These are phyloP conservation scores for Moricandia arvensis DNA, from an alignment of 345 rosid genomes.

Conservation along the genomic window DNA sequence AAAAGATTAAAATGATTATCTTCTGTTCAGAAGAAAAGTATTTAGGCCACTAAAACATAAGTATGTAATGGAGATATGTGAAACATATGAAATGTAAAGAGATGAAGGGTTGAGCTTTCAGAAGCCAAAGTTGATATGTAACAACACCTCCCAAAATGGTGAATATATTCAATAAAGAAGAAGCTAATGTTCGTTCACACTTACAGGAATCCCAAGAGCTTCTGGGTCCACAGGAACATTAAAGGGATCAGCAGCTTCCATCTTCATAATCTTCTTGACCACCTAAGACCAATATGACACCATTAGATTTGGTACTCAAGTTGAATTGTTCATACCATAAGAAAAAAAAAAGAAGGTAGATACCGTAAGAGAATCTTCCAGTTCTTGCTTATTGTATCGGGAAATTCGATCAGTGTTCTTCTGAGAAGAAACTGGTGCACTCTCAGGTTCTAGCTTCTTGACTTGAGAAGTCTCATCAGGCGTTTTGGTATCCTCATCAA, in stretches of 20 bases:
- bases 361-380: constrained; percentile 68
- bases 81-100: background rate
- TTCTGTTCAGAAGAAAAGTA: background rate
- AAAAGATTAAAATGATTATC: background rate
- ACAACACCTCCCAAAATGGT: background rate
- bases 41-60: background rate
- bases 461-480: constrained; percentile 11
- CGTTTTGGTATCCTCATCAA: constrained; percentile 32
- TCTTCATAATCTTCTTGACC: constrained; percentile 93
- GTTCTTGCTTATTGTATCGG: constrained; percentile 60
- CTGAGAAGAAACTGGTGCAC: constrained; percentile 18
- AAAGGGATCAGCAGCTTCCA: constrained; percentile 98
- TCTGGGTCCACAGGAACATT: constrained; percentile 89
- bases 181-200: constrained; percentile 24
- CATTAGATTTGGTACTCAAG: background rate
- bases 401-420: constrained; percentile 40
- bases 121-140: background rate
- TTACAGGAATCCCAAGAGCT: constrained; percentile 97
- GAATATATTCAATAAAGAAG: background rate
- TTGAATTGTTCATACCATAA: background rate
- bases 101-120: background rate
- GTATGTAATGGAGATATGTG: background rate
- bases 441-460: constrained; percentile 29
- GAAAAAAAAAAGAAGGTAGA: constrained; percentile 9
- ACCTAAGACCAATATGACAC: constrained; percentile 41